Evolutionary conservation across 2,329 filamentous ascomycete species (phyloP).

Genomic region (Sporothrix pallida): DNA sequence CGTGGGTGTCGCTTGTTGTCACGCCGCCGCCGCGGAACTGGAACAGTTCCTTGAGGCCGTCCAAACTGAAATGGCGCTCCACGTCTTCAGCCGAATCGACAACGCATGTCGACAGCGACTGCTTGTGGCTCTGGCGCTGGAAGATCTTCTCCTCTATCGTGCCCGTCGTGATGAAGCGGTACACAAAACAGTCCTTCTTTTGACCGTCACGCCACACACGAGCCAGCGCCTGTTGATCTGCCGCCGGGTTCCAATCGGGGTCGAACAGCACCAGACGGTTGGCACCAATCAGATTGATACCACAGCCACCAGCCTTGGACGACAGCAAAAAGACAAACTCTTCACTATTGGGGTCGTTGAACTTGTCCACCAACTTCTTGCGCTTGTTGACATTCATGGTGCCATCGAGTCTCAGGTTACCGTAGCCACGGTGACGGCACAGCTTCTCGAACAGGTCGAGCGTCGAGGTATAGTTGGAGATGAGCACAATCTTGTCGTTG

Average conservation of each 20-base stretch:
- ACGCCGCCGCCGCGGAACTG: conserved; percentile 73
- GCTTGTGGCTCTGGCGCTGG: conserved; percentile 97
- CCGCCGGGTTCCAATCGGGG: conserved; percentile 96
- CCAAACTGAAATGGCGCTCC: conserved; percentile 92
- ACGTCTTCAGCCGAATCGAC: conserved; percentile 97
- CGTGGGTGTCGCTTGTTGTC: conserved; percentile 92
- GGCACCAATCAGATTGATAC: conserved; percentile 91
- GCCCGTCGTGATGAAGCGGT: conserved; percentile 97
- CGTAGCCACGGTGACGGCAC: conserved; percentile 84
- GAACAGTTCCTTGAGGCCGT: conserved; percentile 90
- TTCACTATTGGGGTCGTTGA: conserved; percentile 87
- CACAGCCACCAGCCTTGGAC: conserved; percentile 95
- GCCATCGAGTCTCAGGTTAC: conserved; percentile 86
- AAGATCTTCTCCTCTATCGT: conserved; percentile 99
- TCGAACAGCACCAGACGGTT: conserved; percentile 96
- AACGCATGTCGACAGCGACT: conserved; percentile 92
- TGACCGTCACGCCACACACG: conserved; percentile 99
- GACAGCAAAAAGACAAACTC: conserved; percentile 97
- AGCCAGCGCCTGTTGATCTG: conserved; percentile 94
- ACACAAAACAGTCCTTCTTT: conserved; percentile 99
- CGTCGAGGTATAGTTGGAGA: conserved; percentile 97
- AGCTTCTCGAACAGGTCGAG: conserved; percentile 92
- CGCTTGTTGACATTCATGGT: conserved; percentile 98
- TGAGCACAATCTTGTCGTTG: conserved; percentile 98
- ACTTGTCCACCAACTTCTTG: conserved; percentile 95